Evolutionary conservation across 129 eudicot species (phyloP).

Genomic region (Dittrichia graveolens): DNA sequence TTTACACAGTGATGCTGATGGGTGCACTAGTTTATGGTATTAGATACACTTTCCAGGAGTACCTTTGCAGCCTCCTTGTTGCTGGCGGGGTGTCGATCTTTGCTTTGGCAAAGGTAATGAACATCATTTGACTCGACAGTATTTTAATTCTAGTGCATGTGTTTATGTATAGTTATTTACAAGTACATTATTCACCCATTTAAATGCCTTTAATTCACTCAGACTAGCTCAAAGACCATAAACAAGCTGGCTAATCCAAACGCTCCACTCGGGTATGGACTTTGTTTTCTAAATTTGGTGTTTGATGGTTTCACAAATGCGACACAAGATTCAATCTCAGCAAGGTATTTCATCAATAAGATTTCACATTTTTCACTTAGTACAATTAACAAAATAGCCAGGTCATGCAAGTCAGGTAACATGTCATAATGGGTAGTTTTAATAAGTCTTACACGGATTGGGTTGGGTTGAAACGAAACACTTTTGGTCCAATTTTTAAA

Average conservation of each 20-base stretch:
- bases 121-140: neutral
- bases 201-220: slow-evolving; percentile 18
- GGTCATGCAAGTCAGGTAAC: neutral
- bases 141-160: neutral
- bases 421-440: neutral
- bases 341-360: slow-evolving; percentile 53
- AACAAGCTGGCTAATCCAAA: slow-evolving; percentile 93
- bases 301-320: slow-evolving; percentile 99
- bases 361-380: neutral
- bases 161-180: neutral
- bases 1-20: slow-evolving; percentile 91
- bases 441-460: neutral
- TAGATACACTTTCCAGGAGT: slow-evolving; percentile 77
- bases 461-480: neutral
- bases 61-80: slow-evolving; percentile 85
- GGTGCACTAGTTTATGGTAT: slow-evolving; percentile 93
- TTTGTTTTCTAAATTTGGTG: slow-evolving; percentile 90
- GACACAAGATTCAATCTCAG: slow-evolving; percentile 89
- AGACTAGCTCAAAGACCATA: slow-evolving; percentile 99
- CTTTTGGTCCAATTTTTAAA: neutral
- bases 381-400: neutral
- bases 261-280: slow-evolving; percentile 94
- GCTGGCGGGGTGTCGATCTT: slow-evolving; percentile 96
- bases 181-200: neutral
- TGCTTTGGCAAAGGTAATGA: slow-evolving; percentile 76